phyloP scores from a whole-genome alignment of 2,329 filamentous ascomycete species.

The Corinectria fuckeliana region DNA sequence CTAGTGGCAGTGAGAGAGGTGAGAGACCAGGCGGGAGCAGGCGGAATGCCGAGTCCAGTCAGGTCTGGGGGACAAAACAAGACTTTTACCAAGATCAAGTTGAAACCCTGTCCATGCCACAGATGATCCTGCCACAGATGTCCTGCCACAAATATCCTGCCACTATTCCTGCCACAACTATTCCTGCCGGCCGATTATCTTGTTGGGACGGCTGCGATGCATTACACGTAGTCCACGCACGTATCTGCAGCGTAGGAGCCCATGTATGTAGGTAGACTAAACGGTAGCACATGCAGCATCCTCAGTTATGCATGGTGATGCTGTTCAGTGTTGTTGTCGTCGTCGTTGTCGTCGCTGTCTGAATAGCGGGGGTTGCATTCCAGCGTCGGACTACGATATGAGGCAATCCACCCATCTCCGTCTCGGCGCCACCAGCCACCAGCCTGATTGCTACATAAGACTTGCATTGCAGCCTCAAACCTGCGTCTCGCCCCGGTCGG shows the following conservation, averaged over 20 bases:
- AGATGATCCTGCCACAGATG: too few species aligned
- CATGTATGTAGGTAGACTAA: not conserved
- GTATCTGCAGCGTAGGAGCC: too few species aligned
- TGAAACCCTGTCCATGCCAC: too few species aligned
- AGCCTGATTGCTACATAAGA: not conserved
- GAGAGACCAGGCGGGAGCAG: slow-evolving; percentile 20
- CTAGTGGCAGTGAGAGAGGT: slow-evolving; percentile 37
- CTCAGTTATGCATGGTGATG: too few species aligned
- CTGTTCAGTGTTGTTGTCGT: too few species aligned
- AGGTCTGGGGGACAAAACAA: not conserved
- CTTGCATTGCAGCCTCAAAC: slow-evolving; percentile 6
- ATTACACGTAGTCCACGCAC: too few species aligned
- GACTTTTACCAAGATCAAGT: slow-evolving; percentile 13
- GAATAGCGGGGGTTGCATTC: too few species aligned
- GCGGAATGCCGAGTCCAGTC: not conserved
- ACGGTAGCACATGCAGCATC: too few species aligned
- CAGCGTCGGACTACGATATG: too few species aligned
- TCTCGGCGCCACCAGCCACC: too few species aligned
- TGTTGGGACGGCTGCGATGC: not conserved
- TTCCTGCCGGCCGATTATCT: not conserved
- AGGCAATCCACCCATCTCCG: too few species aligned
- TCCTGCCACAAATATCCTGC: not conserved
- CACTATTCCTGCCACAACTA: not conserved
- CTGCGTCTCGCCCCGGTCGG: not conserved
- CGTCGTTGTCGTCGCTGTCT: too few species aligned